A percentile compares a stretch with the other conserved stretches of the same genome.
Conservation (phyloP, 768 basidiomycete species). For the Cystofilobasidium ferigula region DNA sequence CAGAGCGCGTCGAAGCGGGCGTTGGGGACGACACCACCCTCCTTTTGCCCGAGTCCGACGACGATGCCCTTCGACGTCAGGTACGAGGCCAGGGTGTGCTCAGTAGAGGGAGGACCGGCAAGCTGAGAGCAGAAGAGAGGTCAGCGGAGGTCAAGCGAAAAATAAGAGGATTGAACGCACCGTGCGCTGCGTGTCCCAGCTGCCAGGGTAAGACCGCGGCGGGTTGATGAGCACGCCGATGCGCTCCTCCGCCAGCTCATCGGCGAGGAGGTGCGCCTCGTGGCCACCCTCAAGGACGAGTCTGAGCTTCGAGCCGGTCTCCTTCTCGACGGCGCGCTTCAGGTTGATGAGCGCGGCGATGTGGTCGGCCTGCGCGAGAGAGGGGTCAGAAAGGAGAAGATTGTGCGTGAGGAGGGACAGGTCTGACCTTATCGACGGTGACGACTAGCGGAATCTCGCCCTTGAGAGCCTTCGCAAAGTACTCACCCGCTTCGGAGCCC, state of each 20-base stretch:
- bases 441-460: conserved; percentile 55
- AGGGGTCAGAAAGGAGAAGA: not conserved
- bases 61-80: conserved; percentile 60
- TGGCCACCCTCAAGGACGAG: conserved; percentile 37
- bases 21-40: conserved; percentile 60
- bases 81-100: conserved; percentile 49
- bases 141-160: no score
- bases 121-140: conserved; percentile 15
- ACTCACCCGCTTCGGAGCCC: conserved; percentile 43
- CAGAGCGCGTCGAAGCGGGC: conserved; percentile 51
- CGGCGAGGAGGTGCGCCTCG: conserved; percentile 47
- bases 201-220: conserved; percentile 55
- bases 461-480: conserved; percentile 41
- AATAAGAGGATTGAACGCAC: no score
- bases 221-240: conserved; percentile 62
- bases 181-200: conserved; percentile 58
- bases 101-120: conserved; percentile 63
- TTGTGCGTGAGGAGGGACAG: not conserved
- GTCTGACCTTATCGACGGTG: conserved; percentile 43
- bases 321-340: conserved; percentile 53
- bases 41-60: conserved; percentile 45
- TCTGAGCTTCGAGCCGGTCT: conserved; percentile 21
- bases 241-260: conserved; percentile 54
- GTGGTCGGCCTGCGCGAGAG: conserved; percentile 46
- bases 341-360: conserved; percentile 57